Evolutionary conservation across 2,329 filamentous ascomycete genomes (phyloP).

Genomic region (Chaetothyriales sp.): DNA sequence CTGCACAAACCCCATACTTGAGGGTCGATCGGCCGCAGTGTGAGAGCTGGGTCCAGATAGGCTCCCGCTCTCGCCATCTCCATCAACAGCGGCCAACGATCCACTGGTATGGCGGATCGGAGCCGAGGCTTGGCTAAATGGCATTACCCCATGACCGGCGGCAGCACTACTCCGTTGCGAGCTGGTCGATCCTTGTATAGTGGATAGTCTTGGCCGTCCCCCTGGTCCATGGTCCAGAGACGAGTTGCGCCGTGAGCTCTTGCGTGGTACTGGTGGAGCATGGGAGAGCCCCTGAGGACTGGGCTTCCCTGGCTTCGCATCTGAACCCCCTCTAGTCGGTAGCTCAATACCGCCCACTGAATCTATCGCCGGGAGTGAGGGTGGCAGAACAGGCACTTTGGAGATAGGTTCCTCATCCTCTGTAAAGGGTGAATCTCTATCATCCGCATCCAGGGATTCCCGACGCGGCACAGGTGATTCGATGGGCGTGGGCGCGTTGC

Average conservation of each 20-base stretch:
- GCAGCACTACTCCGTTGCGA: conserved; percentile 1
- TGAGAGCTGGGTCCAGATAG: conserved; percentile 10
- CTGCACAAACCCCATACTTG: conserved; percentile 36
- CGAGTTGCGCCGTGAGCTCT: conserved; percentile 53
- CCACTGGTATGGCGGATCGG: conserved; percentile 11
- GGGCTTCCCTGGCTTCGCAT: conserved; percentile 18
- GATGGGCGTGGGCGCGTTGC: not conserved
- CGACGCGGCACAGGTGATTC: not conserved
- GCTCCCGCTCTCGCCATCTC: conserved; percentile 11
- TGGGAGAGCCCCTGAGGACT: conserved; percentile 21
- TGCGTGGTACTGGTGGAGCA: conserved; percentile 50
- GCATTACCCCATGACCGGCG: conserved; percentile 8
- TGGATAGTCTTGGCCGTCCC: conserved; percentile 2
- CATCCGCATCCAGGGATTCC: not conserved
- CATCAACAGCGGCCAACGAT: not conserved
- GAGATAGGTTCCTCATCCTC: conserved; percentile 9
- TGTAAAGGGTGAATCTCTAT: conserved; percentile 3
- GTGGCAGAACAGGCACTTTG: conserved; percentile 33
- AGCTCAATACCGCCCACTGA: conserved; percentile 45
- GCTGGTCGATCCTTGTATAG: not conserved
- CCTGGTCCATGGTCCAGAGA: conserved; percentile 19
- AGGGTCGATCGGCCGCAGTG: conserved; percentile 26
- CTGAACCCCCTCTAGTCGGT: conserved; percentile 48
- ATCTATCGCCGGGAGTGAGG: conserved; percentile 46
- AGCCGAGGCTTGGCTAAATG: conserved; percentile 5